Evolutionary conservation across 306 rosid genomes (phyloP).

Genomic region (Herpetospermum pedunculosum): DNA sequence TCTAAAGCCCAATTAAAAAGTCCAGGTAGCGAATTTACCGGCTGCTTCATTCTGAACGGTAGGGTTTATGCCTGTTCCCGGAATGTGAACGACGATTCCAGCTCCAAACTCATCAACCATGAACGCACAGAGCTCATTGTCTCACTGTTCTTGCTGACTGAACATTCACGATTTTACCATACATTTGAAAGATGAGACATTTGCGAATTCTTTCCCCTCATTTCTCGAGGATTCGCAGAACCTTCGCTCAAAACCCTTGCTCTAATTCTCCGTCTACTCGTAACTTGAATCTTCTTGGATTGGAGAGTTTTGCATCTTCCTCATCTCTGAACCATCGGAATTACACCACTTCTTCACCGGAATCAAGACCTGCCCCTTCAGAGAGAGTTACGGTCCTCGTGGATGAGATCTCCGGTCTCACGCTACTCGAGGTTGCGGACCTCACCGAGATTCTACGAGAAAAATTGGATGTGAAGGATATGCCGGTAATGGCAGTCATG

Average conservation of each 20-base stretch:
- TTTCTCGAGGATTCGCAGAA: slow-evolving; percentile 25
- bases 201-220: slow-evolving; percentile 31
- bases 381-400: slow-evolving; percentile 41
- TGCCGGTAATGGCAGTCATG: slow-evolving; percentile 72
- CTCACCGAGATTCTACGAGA: slow-evolving; percentile 64
- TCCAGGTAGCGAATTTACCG: not conserved
- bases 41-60: not conserved
- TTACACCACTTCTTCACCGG: slow-evolving; percentile 28
- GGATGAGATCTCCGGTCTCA: slow-evolving; percentile 56
- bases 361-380: slow-evolving; percentile 26
- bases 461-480: slow-evolving; percentile 58
- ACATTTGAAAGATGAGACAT: slow-evolving; percentile 31
- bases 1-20: not conserved
- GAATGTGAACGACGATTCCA: not conserved
- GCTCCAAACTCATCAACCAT: slow-evolving; percentile 21
- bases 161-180: not conserved
- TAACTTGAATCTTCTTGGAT: slow-evolving; percentile 2
- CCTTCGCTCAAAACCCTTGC: slow-evolving; percentile 25
- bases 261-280: slow-evolving; percentile 9
- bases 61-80: slow-evolving; percentile 31
- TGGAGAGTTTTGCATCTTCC: not conserved
- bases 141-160: slow-evolving; percentile 1
- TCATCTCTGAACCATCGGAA: slow-evolving; percentile 9
- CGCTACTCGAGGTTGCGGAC: slow-evolving; percentile 59
- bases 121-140: slow-evolving; percentile 9